Evolutionary conservation across 805 yeast species (phyloP).

Genomic region (Brettanomyces naardenensis): DNA sequence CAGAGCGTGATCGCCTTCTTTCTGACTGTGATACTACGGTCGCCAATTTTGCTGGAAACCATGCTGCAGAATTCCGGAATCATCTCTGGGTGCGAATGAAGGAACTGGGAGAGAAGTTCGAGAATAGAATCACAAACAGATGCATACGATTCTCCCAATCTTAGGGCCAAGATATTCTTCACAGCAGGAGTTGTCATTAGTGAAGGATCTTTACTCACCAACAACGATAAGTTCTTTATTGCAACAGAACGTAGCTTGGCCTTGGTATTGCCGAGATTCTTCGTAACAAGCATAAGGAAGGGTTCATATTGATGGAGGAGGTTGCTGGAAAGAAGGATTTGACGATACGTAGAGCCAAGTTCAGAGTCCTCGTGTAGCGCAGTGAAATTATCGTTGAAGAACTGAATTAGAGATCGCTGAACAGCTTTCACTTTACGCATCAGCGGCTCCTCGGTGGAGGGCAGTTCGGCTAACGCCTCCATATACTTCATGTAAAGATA

Average conservation of each 20-base stretch:
- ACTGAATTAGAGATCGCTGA: background rate
- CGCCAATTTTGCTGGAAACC: conserved; percentile 42
- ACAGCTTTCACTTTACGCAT: background rate
- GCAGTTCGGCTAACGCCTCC: background rate
- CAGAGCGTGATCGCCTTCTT: conserved; percentile 51
- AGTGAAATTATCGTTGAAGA: background rate
- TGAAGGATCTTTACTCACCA: conserved; percentile 45
- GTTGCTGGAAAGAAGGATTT: conserved; percentile 24
- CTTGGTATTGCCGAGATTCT: conserved; percentile 39
- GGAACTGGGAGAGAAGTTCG: conserved; percentile 49
- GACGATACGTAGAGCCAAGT: conserved; percentile 12
- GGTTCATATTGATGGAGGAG: conserved; percentile 39
- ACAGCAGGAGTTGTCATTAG: conserved; percentile 44
- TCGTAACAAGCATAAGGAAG: conserved; percentile 42
- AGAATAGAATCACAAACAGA: conserved; percentile 71
- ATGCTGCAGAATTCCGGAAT: conserved; percentile 41
- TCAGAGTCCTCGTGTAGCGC: background rate
- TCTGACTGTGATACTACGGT: conserved; percentile 58
- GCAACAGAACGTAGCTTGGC: conserved; percentile 55
- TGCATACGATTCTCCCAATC: conserved; percentile 55
- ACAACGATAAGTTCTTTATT: conserved; percentile 48
- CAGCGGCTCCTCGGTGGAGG: too few relatives aligned
- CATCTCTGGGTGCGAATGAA: conserved; percentile 35
- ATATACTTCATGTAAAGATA: background rate
- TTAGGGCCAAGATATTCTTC: conserved; percentile 40